phyloP scores from a whole-genome alignment of 768 basidiomycete species.

The Favolaschia claudopus region DNA sequence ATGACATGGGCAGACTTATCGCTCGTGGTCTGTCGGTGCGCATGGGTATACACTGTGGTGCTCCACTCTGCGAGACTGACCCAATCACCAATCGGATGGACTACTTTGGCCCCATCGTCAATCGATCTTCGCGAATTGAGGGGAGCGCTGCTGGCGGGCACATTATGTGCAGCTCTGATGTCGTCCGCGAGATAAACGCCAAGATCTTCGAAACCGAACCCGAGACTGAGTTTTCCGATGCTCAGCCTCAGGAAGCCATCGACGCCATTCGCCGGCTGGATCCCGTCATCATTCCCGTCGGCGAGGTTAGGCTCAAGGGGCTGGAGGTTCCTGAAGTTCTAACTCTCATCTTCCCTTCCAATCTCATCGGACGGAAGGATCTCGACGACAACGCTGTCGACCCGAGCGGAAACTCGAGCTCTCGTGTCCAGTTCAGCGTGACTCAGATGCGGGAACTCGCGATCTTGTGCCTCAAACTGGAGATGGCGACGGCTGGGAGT shows the following conservation, averaged over 20 bases:
- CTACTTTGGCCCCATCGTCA: conserved; percentile 96
- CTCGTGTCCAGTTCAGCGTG: conserved; percentile 72
- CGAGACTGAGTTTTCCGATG: conserved; percentile 66
- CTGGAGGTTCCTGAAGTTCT: conserved; percentile 90
- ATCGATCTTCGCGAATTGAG: conserved; percentile 87
- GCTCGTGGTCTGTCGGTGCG: conserved; percentile 91
- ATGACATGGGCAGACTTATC: conserved; percentile 40
- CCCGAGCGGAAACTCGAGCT: conserved; percentile 45
- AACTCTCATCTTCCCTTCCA: conserved; percentile 82
- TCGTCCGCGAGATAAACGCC: conserved; percentile 82
- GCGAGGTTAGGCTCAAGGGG: conserved; percentile 94
- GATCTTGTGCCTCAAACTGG: conserved; percentile 77
- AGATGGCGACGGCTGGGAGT: conserved; percentile 72
- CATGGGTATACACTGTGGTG: conserved; percentile 97
- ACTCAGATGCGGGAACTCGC: conserved; percentile 79
- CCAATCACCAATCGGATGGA: conserved; percentile 95
- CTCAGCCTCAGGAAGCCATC: conserved; percentile 66
- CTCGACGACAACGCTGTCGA: conserved; percentile 46
- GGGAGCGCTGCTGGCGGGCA: conserved; percentile 90
- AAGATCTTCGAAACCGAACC: conserved; percentile 60
- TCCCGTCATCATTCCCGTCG: conserved; percentile 74
- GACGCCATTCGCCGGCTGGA: conserved; percentile 80
- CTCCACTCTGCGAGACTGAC: conserved; percentile 89
- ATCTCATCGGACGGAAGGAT: conserved; percentile 75
- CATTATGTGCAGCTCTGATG: conserved; percentile 89